A percentile compares a stretch with the other conserved stretches of the same genome.
These are phyloP conservation scores for Lipomyces yarrowii DNA, from an alignment of 1,139 yeast species.

Conservation along the genomic window DNA sequence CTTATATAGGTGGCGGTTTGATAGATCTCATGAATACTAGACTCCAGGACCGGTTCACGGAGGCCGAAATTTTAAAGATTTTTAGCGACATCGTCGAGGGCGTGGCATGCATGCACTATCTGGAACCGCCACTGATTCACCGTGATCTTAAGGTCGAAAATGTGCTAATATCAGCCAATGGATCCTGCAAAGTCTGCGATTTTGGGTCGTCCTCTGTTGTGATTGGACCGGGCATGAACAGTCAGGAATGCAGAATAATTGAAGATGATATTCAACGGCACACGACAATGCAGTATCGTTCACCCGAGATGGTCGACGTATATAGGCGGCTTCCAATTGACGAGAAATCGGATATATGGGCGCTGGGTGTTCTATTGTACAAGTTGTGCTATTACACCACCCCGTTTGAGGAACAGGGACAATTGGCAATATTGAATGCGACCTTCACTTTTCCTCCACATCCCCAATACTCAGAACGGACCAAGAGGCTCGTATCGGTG, in stretches of 20 bases:
- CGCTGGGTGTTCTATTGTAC: conserved; percentile 86
- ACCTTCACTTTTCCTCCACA: conserved; percentile 58
- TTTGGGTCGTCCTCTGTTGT: conserved; percentile 89
- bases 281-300: conserved; percentile 95
- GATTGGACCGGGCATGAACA: conserved; percentile 62
- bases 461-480: conserved; percentile 42
- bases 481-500: conserved; percentile 60
- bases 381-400: conserved; percentile 92
- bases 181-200: conserved; percentile 83
- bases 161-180: conserved; percentile 74
- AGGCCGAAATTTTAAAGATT: conserved; percentile 77
- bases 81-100: conserved; percentile 84
- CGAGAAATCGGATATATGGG: conserved; percentile 97
- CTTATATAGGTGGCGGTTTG: conserved; percentile 67
- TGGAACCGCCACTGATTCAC: conserved; percentile 80
- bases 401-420: conserved; percentile 86
- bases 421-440: conserved; percentile 65
- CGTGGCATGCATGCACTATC: conserved; percentile 84
- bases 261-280: conserved; percentile 86
- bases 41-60: conserved; percentile 75
- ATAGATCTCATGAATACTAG: conserved; percentile 95
- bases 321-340: conserved; percentile 84
- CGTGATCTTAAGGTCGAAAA: conserved; percentile 95
- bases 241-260: conserved; percentile 65
- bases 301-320: conserved; percentile 96